Evolutionary conservation across 768 basidiomycete genomes (phyloP).

Genomic region (Kondoa malvinella): DNA sequence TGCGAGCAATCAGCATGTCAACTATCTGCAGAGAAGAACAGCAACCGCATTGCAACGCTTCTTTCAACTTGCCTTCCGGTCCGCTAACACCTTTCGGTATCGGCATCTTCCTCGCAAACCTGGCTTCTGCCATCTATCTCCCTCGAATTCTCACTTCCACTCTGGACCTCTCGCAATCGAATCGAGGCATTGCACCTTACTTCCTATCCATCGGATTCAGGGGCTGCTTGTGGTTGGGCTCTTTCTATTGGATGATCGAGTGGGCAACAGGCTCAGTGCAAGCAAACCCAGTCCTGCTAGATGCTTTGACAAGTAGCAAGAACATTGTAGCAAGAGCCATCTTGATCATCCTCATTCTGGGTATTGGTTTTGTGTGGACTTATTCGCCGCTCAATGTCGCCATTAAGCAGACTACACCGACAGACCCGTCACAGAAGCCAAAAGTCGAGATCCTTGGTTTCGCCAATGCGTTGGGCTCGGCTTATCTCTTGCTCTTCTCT

Average conservation of each 20-base stretch:
- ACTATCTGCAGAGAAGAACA: slow-evolving; percentile 93
- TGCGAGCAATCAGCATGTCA: slow-evolving; percentile 59
- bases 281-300: slow-evolving; percentile 29
- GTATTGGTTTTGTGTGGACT: slow-evolving; percentile 53
- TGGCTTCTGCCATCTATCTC: slow-evolving; percentile 42
- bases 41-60: slow-evolving; percentile 68
- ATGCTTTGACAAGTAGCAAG: slow-evolving; percentile 25
- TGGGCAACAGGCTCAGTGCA: slow-evolving; percentile 44
- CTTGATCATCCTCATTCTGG: slow-evolving; percentile 35
- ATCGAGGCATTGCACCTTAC: slow-evolving; percentile 51
- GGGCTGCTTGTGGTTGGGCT: slow-evolving; percentile 44
- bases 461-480: slow-evolving; percentile 75
- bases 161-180: slow-evolving; percentile 51
- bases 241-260: slow-evolving; percentile 63
- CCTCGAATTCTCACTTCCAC: slow-evolving; percentile 45
- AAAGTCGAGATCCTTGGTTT: slow-evolving; percentile 51
- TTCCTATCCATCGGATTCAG: slow-evolving; percentile 47
- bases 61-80: slow-evolving; percentile 46
- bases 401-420: slow-evolving; percentile 34
- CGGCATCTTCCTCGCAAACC: slow-evolving; percentile 48
- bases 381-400: slow-evolving; percentile 56
- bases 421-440: slow-evolving; percentile 27
- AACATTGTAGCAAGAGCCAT: slow-evolving; percentile 48
- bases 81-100: slow-evolving; percentile 37
- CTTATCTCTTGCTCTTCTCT: slow-evolving; percentile 67